These are phyloP conservation scores for Ensete ventricosum DNA, from an alignment of 176 grass and related monocot species.

Conservation along the genomic window DNA sequence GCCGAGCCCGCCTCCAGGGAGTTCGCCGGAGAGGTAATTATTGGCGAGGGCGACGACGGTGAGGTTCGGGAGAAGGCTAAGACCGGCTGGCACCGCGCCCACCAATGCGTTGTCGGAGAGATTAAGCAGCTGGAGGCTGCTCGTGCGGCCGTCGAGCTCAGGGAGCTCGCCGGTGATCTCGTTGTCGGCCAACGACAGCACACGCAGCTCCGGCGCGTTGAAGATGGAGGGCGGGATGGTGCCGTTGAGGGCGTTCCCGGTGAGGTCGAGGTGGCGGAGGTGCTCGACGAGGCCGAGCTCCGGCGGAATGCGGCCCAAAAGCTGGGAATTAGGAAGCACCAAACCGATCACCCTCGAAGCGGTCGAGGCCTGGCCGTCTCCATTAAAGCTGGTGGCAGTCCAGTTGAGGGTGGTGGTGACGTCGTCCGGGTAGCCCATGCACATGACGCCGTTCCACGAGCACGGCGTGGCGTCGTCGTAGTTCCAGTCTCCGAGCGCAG, in stretches of 20 bases:
- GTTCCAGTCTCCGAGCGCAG: slow-evolving; percentile 53
- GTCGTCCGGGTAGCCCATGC: slow-evolving; percentile 50
- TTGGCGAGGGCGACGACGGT: slow-evolving; percentile 52
- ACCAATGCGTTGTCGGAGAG: slow-evolving; percentile 76
- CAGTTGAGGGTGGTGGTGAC: neutral
- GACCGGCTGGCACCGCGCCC: slow-evolving; percentile 41
- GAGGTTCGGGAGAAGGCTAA: slow-evolving; percentile 61
- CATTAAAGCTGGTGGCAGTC: slow-evolving; percentile 8
- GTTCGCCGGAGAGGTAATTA: slow-evolving; percentile 62
- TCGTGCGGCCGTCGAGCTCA: slow-evolving; percentile 37
- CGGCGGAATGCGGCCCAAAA: slow-evolving; percentile 44
- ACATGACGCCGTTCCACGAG: slow-evolving; percentile 80
- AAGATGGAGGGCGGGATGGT: slow-evolving; percentile 40
- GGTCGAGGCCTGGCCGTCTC: slow-evolving; percentile 19
- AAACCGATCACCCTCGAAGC: slow-evolving; percentile 75
- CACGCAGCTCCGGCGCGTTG: slow-evolving; percentile 47
- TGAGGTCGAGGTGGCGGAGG: slow-evolving; percentile 84
- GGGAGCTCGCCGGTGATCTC: slow-evolving; percentile 49
- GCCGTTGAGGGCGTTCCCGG: slow-evolving; percentile 75
- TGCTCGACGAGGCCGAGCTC: slow-evolving; percentile 60
- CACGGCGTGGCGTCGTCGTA: slow-evolving; percentile 47
- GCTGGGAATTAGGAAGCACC: slow-evolving; percentile 60
- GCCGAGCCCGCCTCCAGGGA: slow-evolving; percentile 37
- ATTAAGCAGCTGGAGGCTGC: slow-evolving; percentile 52
- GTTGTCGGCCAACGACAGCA: slow-evolving; percentile 74